Conservation (phyloP, 768 basidiomycete species). For the Agrocybe praecox region DNA sequence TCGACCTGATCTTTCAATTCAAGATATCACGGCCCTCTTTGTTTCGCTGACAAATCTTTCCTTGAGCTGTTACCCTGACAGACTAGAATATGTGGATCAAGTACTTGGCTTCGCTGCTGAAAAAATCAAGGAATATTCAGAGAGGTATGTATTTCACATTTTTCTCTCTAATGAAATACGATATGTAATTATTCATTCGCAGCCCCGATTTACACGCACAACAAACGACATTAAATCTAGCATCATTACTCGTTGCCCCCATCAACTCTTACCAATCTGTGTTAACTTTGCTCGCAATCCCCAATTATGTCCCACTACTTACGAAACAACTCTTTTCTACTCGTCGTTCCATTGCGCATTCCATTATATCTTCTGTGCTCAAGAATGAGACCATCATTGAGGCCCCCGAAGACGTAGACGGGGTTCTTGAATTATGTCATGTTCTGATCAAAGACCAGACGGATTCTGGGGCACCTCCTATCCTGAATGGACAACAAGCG, state of each 20-base stretch:
- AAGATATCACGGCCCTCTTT: constrained; percentile 94
- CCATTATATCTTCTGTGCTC: constrained; percentile 90
- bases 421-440: constrained; percentile 90
- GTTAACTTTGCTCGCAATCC: constrained; percentile 95
- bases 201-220: constrained; percentile 89
- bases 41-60: constrained; percentile 96
- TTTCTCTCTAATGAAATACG: not conserved
- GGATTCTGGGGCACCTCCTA: constrained; percentile 43
- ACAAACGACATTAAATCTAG: constrained; percentile 88
- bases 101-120: constrained; percentile 86
- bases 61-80: constrained; percentile 95
- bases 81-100: constrained; percentile 96
- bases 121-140: constrained; percentile 83
- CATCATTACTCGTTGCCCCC: constrained; percentile 88
- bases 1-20: constrained; percentile 94
- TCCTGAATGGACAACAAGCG: constrained; percentile 32
- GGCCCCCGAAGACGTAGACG: constrained; percentile 90
- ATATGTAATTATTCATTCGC: not conserved
- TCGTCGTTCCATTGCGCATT: constrained; percentile 90
- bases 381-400: constrained; percentile 98
- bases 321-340: constrained; percentile 87
- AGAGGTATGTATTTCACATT: constrained; percentile 62
- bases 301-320: constrained; percentile 84
- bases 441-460: constrained; percentile 88
- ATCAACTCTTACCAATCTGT: constrained; percentile 97